phyloP scores from a whole-genome alignment of 1,284 basidiomycete species.

The Trametes pubescens region DNA sequence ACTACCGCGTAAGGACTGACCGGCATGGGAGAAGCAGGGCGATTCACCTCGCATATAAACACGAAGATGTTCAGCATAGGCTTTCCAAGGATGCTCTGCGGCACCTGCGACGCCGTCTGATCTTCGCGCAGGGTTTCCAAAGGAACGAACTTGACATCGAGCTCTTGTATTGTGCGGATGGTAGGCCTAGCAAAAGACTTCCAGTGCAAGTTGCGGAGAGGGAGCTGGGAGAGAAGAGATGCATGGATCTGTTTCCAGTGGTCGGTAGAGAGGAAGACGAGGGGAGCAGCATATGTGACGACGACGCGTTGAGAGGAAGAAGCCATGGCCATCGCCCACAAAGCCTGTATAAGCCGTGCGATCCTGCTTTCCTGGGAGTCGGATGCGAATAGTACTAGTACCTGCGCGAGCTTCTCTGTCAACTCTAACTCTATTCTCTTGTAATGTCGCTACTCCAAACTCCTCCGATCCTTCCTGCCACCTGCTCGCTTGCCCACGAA shows the following conservation, averaged over 20 bases:
- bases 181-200: constrained; percentile 74
- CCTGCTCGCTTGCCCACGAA: neutral
- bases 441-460: neutral
- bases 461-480: neutral
- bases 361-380: neutral
- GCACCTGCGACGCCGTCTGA: constrained; percentile 73
- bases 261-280: constrained; percentile 68
- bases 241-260: constrained; percentile 76
- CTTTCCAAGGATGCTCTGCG: constrained; percentile 82
- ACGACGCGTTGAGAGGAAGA: constrained; percentile 51
- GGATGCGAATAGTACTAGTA: neutral
- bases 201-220: constrained; percentile 92
- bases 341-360: neutral
- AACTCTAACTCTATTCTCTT: neutral
- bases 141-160: constrained; percentile 78
- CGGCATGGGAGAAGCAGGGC: neutral
- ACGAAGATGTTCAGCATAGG: constrained; percentile 89
- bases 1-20: constrained; percentile 18
- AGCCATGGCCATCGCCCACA: constrained; percentile 37
- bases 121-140: constrained; percentile 79
- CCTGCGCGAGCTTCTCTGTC: neutral
- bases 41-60: constrained; percentile 84
- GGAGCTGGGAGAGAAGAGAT: constrained; percentile 77
- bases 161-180: constrained; percentile 86
- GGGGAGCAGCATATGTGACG: constrained; percentile 73